Conservation (phyloP, 1,139 yeast genomes). For the Diutina scorzettiae region DNA sequence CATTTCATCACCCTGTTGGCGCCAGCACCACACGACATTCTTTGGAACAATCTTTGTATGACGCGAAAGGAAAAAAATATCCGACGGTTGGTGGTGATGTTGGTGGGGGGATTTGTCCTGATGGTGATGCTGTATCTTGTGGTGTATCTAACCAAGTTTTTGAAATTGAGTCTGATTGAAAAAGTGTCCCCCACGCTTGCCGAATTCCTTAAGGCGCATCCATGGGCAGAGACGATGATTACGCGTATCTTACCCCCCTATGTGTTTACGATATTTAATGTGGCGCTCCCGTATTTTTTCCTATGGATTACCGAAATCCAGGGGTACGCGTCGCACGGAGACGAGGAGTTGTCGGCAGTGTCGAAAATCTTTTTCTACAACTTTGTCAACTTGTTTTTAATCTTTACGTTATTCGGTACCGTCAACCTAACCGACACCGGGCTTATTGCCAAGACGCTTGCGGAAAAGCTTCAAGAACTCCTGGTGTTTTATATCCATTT, state of each 20-base stretch:
- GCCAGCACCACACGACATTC: slow-evolving; percentile 73
- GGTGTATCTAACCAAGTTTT: slow-evolving; percentile 59
- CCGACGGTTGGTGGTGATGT: slow-evolving; percentile 49
- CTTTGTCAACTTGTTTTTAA: slow-evolving; percentile 65
- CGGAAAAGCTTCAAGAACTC: slow-evolving; percentile 55
- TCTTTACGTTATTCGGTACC: slow-evolving; percentile 72
- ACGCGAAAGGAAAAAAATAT: slow-evolving; percentile 42
- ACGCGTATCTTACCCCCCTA: slow-evolving; percentile 71
- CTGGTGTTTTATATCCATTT: slow-evolving; percentile 66
- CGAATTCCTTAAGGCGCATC: slow-evolving; percentile 40
- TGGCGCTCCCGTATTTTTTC: slow-evolving; percentile 58
- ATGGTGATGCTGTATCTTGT: slow-evolving; percentile 59
- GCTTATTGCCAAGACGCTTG: slow-evolving; percentile 60
- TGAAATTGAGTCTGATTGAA: slow-evolving; percentile 58
- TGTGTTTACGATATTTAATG: slow-evolving; percentile 56
- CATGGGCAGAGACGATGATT: slow-evolving; percentile 61
- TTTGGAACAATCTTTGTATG: slow-evolving; percentile 61
- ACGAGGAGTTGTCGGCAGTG: slow-evolving; percentile 61
- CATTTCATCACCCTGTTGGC: slow-evolving; percentile 60
- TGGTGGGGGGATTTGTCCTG: slow-evolving; percentile 49
- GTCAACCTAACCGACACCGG: slow-evolving; percentile 60
- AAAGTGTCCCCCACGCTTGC: slow-evolving; percentile 69
- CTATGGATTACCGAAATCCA: slow-evolving; percentile 55
- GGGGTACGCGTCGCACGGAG: slow-evolving; percentile 66
- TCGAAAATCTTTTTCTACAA: slow-evolving; percentile 71